Evolutionary conservation across 352 stramenopile species (phyloP).

Genomic region (Phytopythium chamaehyphon): DNA sequence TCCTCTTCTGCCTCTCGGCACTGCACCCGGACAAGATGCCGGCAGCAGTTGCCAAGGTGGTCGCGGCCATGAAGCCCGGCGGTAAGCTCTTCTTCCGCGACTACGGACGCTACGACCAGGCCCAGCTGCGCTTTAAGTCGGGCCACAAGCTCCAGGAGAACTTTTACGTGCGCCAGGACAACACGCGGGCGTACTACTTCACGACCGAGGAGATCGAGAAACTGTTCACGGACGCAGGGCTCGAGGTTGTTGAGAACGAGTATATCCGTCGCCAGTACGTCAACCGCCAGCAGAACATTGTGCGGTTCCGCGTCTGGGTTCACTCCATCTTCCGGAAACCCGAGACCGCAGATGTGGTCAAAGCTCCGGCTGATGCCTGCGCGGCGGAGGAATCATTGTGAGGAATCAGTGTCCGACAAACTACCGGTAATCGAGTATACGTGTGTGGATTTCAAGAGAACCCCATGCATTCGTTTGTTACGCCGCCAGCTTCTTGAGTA

Average conservation of each 20-base stretch:
- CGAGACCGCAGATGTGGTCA: too few relatives aligned
- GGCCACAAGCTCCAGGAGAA: constrained; percentile 91
- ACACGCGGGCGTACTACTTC: constrained; percentile 96
- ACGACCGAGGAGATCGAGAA: constrained; percentile 71
- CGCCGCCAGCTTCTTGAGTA: constrained; percentile 41
- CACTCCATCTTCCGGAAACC: constrained; percentile 85
- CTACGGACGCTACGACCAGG: constrained; percentile 95
- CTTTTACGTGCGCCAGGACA: constrained; percentile 94
- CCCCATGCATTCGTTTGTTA: background rate
- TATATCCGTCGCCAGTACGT: constrained; percentile 87
- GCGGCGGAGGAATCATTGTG: background rate
- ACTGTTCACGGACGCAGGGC: constrained; percentile 54
- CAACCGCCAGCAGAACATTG: constrained; percentile 81
- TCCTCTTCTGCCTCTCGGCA: constrained; percentile 90
- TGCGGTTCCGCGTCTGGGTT: constrained; percentile 88
- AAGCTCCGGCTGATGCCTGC: background rate
- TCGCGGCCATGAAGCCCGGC: constrained; percentile 63
- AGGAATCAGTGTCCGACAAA: background rate
- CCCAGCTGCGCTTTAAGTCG: constrained; percentile 90
- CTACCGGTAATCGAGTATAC: background rate
- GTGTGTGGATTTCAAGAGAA: background rate
- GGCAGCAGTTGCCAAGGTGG: constrained; percentile 84
- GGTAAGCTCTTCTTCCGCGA: constrained; percentile 92
- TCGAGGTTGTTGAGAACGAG: constrained; percentile 71
- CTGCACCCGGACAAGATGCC: constrained; percentile 88